Conservation (phyloP, 345 rosid genomes). For the Erodium maritimum region DNA sequence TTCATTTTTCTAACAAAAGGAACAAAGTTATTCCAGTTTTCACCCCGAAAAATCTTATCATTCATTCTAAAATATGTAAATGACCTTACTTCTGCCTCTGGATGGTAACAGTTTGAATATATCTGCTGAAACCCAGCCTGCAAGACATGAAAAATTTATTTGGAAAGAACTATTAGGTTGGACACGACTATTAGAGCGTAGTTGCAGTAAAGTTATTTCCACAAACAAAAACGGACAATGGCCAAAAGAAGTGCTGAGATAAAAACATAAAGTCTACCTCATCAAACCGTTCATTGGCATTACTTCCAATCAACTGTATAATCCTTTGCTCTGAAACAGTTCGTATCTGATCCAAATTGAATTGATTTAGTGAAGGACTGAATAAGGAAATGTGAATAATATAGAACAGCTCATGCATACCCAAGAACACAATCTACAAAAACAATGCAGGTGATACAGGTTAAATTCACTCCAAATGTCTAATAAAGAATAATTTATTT, state of each 20-base stretch:
- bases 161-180: neutral
- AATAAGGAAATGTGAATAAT: neutral
- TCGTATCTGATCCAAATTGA: slow-evolving; percentile 22
- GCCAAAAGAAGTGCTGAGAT: neutral
- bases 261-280: slow-evolving; percentile 16
- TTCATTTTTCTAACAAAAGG: slow-evolving; percentile 55
- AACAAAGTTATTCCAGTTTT: slow-evolving; percentile 63
- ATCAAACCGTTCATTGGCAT: slow-evolving; percentile 42
- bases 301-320: slow-evolving; percentile 46
- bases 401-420: neutral
- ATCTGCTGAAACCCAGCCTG: slow-evolving; percentile 52
- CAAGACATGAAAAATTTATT: slow-evolving; percentile 9
- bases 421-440: neutral
- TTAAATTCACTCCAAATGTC: neutral
- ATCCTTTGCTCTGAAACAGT: slow-evolving; percentile 35
- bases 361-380: neutral
- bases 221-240: too few species aligned
- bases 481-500: too few species aligned
- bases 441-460: too few species aligned
- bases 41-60: slow-evolving; percentile 41
- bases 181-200: neutral
- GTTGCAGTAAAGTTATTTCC: neutral
- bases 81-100: slow-evolving; percentile 53
- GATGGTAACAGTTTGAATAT: slow-evolving; percentile 39
- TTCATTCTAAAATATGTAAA: slow-evolving; percentile 55